Conservation (phyloP, 805 yeast genomes). For the Blastobotrys mokoenaii region DNA sequence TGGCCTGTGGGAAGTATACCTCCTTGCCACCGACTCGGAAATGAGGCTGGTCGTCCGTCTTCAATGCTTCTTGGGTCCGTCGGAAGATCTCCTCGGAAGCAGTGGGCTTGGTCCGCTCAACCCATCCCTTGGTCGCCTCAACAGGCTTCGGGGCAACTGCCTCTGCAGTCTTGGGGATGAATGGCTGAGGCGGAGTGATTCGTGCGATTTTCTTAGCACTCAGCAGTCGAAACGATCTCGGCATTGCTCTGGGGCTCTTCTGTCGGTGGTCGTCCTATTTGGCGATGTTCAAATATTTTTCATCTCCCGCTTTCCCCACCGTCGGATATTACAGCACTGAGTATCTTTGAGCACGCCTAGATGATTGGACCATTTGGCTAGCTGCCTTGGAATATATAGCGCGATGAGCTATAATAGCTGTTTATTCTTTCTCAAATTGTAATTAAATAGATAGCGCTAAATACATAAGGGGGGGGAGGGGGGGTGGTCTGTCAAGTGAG, state of each 20-base stretch:
- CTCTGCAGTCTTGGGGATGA: conserved; percentile 10
- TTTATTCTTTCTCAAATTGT: too few relatives aligned
- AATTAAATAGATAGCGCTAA: too few relatives aligned
- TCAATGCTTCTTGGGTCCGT: conserved; percentile 12
- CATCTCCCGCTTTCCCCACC: too few relatives aligned
- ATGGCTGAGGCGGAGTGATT: conserved; percentile 15
- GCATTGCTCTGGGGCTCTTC: not conserved
- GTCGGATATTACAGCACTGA: too few relatives aligned
- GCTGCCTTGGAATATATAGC: too few relatives aligned
- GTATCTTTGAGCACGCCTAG: too few relatives aligned
- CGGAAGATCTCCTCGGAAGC: conserved; percentile 9
- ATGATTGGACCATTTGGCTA: too few relatives aligned
- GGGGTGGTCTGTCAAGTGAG: too few relatives aligned
- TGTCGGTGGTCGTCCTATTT: not conserved
- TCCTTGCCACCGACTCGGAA: conserved; percentile 72
- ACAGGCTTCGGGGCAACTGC: not conserved
- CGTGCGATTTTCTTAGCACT: conserved; percentile 12
- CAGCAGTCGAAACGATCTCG: not conserved
- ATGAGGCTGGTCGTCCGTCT: conserved; percentile 52
- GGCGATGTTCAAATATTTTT: not conserved
- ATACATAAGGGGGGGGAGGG: too few relatives aligned
- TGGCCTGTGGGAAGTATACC: conserved; percentile 78
- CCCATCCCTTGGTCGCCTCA: conserved; percentile 1
- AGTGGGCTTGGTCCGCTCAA: not conserved
- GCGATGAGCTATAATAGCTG: too few relatives aligned